These are phyloP conservation scores for Phytomonas sp. DNA, from an alignment of 208 protist genomes.

Conservation along the genomic window DNA sequence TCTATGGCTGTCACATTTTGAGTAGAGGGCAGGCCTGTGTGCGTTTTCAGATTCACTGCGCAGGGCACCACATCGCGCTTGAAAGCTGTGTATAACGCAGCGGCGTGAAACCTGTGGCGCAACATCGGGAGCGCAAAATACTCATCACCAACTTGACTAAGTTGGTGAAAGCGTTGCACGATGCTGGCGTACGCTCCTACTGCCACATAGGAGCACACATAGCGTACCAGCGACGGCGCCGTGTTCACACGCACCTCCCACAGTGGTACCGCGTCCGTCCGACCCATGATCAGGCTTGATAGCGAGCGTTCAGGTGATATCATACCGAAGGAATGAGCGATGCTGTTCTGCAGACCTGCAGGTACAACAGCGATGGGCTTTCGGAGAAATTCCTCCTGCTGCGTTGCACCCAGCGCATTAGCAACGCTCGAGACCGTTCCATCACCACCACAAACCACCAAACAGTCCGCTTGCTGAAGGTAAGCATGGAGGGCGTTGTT, in stretches of 20 bases:
- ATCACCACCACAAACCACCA: slow-evolving; percentile 68
- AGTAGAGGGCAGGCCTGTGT: neutral
- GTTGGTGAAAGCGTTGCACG: slow-evolving; percentile 33
- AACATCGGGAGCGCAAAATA: slow-evolving; percentile 45
- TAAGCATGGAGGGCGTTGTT: slow-evolving; percentile 18
- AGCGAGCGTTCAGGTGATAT: slow-evolving; percentile 49
- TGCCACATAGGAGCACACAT: slow-evolving; percentile 59
- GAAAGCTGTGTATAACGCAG: slow-evolving; percentile 50
- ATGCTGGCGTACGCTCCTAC: slow-evolving; percentile 47
- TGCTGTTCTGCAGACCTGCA: slow-evolving; percentile 67
- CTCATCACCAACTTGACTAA: slow-evolving; percentile 44
- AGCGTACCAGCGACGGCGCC: slow-evolving; percentile 22
- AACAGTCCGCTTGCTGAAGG: slow-evolving; percentile 21
- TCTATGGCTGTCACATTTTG: neutral
- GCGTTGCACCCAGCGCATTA: slow-evolving; percentile 17
- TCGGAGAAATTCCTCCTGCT: slow-evolving; percentile 3
- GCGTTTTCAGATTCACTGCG: slow-evolving; percentile 15
- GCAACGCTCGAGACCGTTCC: slow-evolving; percentile 66
- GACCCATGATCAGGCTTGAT: slow-evolving; percentile 48
- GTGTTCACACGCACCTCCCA: slow-evolving; percentile 55
- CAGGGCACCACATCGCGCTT: slow-evolving; percentile 22
- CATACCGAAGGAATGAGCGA: slow-evolving; percentile 62
- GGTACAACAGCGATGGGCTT: slow-evolving; percentile 61
- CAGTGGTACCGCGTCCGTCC: slow-evolving; percentile 40
- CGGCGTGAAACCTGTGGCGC: slow-evolving; percentile 24